Evolutionary conservation across 2,329 filamentous ascomycete genomes (phyloP).

Genomic region (Verticillium longisporum): DNA sequence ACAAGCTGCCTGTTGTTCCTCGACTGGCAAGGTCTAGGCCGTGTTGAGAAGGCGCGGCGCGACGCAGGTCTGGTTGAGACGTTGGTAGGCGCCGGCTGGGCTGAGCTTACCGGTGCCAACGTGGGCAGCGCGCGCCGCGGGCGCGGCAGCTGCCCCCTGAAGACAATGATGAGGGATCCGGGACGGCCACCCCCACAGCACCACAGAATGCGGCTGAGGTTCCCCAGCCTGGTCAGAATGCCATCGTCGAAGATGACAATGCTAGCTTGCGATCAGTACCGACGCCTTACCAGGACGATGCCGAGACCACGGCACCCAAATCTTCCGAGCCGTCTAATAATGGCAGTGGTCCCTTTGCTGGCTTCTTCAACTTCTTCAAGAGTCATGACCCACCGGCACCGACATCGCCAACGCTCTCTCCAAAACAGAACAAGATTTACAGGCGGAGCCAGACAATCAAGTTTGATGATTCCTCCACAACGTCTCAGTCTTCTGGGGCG

Average conservation of each 20-base stretch:
- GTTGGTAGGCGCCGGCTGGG: constrained; percentile 89
- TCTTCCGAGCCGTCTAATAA: constrained; percentile 20
- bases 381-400: constrained; percentile 40
- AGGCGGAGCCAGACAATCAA: constrained; percentile 70
- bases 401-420: constrained; percentile 32
- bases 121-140: constrained; percentile 35
- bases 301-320: constrained; percentile 1
- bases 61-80: constrained; percentile 91
- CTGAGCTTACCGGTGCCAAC: constrained; percentile 75
- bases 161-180: constrained; percentile 17
- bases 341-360: constrained; percentile 48
- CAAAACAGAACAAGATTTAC: constrained; percentile 65
- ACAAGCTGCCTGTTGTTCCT: constrained; percentile 96
- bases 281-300: constrained; percentile 21
- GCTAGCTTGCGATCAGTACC: constrained; percentile 45
- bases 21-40: constrained; percentile 89
- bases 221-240: constrained; percentile 62
- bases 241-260: constrained; percentile 60
- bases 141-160: constrained; percentile 34
- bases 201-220: constrained; percentile 48
- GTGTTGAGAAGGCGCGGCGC: constrained; percentile 87
- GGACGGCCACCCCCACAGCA: constrained; percentile 4
- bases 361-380: constrained; percentile 70
- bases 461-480: constrained; percentile 25
- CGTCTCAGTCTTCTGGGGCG: constrained; percentile 19